Conservation (phyloP, 1,284 basidiomycete species). For the Salmacisia buchloeana region DNA sequence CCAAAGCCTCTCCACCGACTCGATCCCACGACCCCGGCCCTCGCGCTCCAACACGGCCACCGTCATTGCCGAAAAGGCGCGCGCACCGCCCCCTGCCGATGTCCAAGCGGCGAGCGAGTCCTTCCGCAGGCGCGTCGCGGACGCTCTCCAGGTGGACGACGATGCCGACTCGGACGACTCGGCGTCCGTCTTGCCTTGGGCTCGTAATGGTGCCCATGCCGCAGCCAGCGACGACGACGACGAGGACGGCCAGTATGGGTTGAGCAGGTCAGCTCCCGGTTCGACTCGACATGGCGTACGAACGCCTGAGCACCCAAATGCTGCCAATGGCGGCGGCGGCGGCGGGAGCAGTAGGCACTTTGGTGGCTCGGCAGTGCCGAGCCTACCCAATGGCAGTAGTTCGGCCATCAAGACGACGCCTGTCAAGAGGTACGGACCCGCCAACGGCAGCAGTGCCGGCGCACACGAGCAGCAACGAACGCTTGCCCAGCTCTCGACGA, state of each 20-base stretch:
- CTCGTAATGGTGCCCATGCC: slow-evolving; percentile 14
- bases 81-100: slow-evolving; percentile 1
- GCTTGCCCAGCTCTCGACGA: background rate
- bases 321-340: background rate
- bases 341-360: background rate
- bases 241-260: slow-evolving; percentile 6
- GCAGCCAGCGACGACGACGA: slow-evolving; percentile 16
- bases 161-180: slow-evolving; percentile 42
- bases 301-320: background rate
- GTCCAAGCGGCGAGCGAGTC: background rate
- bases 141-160: slow-evolving; percentile 9
- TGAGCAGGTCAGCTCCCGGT: background rate
- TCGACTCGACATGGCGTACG: background rate
- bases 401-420: background rate
- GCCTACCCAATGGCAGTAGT: background rate
- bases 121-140: background rate
- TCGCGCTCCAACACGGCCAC: background rate
- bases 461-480: background rate
- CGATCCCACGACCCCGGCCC: background rate
- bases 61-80: background rate
- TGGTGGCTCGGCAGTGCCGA: background rate
- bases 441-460: too few species aligned
- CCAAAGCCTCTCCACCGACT: background rate
- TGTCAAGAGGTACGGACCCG: background rate
- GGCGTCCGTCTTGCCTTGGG: slow-evolving; percentile 39